Conservation (phyloP, 345 rosid species). For the Anacardium occidentale region DNA sequence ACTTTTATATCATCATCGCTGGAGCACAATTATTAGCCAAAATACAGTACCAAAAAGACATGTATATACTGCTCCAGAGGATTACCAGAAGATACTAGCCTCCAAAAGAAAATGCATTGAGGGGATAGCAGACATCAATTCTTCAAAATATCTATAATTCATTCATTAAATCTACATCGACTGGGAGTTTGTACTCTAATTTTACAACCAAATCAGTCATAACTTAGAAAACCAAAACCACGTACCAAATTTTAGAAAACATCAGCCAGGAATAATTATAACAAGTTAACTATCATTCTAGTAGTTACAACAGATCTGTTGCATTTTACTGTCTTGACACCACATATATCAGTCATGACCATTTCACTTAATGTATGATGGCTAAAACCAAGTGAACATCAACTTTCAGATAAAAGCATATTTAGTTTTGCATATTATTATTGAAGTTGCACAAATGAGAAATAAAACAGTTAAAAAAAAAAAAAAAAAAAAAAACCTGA, state of each 20-base stretch:
- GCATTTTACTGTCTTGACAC: not conserved
- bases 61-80: not conserved
- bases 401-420: not conserved
- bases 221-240: too few species aligned
- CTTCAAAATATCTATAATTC: not conserved
- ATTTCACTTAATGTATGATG: not conserved
- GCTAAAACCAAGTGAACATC: not conserved
- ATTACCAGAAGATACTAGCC: not conserved
- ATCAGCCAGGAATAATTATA: not conserved
- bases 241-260: too few species aligned
- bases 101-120: too few species aligned
- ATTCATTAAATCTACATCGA: too few species aligned
- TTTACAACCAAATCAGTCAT: not conserved
- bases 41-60: too few species aligned
- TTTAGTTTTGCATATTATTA: not conserved
- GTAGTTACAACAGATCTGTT: not conserved
- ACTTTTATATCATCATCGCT: too few species aligned
- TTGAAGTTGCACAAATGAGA: not conserved
- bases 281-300: too few species aligned
- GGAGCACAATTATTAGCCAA: too few species aligned
- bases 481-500: constrained; percentile 46
- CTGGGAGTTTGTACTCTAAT: not conserved
- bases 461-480: not conserved
- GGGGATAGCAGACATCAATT: not conserved
- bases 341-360: not conserved